phyloP scores from a whole-genome alignment of 2,329 filamentous ascomycete genomes.

The Hymenoscyphus linearis region DNA sequence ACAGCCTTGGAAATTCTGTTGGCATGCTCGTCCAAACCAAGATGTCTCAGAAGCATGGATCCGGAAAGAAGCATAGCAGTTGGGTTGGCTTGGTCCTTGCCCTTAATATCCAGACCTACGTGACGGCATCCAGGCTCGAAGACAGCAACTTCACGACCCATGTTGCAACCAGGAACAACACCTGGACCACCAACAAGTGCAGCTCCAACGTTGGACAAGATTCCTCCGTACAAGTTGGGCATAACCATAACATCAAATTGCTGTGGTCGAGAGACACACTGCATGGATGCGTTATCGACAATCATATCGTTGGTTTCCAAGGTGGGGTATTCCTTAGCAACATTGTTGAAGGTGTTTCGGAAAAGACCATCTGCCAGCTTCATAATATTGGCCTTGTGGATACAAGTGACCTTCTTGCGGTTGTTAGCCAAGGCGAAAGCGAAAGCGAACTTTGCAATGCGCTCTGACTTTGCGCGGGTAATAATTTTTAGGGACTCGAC shows the following conservation, averaged over 20 bases:
- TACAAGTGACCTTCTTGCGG: conserved; percentile 98
- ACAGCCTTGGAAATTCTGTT: conserved; percentile 93
- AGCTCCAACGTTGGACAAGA: conserved; percentile 97
- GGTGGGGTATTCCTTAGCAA: conserved; percentile 91
- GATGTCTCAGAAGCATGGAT: conserved; percentile 94
- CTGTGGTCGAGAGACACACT: conserved; percentile 91
- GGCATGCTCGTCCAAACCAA: conserved; percentile 95
- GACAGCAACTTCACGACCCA: conserved; percentile 96
- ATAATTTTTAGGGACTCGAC: conserved; percentile 99
- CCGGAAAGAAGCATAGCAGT: conserved; percentile 92
- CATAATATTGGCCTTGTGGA: conserved; percentile 99
- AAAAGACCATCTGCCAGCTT: conserved; percentile 98
- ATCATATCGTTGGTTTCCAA: conserved; percentile 99
- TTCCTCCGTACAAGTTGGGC: conserved; percentile 98
- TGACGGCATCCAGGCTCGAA: conserved; percentile 99
- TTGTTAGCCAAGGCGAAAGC: conserved; percentile 97
- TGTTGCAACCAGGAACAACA: conserved; percentile 98
- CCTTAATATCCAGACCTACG: conserved; percentile 98
- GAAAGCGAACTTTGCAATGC: conserved; percentile 98
- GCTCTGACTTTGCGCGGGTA: conserved; percentile 97
- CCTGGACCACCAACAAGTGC: conserved; percentile 95
- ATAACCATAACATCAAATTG: conserved; percentile 99
- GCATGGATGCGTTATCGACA: conserved; percentile 99
- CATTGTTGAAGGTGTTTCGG: conserved; percentile 92
- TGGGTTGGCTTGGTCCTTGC: conserved; percentile 98